Percentiles rank a stretch among this genome's conserved stretches.
Evolutionary conservation across 2,329 filamentous ascomycete genomes (phyloP).

Genomic region (Colletotrichum sp.): DNA sequence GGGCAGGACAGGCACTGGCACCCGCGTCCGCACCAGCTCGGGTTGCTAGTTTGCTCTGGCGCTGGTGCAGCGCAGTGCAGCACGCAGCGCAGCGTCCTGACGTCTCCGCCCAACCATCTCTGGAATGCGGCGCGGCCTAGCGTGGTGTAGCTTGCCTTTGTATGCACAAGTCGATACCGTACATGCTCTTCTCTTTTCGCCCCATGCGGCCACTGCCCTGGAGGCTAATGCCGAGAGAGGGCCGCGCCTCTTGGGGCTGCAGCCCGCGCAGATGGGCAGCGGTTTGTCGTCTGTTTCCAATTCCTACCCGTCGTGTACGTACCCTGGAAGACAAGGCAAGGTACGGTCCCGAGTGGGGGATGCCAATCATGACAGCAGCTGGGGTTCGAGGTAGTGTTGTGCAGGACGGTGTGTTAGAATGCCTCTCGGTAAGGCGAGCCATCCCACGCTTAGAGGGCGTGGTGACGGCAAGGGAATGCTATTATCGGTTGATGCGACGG

Average conservation of each 20-base stretch:
- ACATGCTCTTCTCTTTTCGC: neutral
- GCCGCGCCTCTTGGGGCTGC: conserved; percentile 21
- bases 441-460: neutral
- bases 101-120: conserved; percentile 12
- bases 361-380: conserved; percentile 10
- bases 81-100: conserved; percentile 9
- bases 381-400: neutral
- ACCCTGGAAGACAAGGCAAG: conserved; percentile 13
- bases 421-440: neutral
- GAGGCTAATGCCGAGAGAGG: conserved; percentile 23
- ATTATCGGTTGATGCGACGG: neutral
- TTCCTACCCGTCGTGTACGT: conserved; percentile 20
- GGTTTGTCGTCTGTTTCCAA: conserved; percentile 22
- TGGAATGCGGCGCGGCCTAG: conserved; percentile 5
- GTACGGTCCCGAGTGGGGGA: conserved; percentile 19
- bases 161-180: conserved; percentile 15
- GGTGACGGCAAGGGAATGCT: neutral
- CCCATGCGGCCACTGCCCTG: conserved; percentile 15
- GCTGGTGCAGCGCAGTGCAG: neutral
- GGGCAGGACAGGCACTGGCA: neutral
- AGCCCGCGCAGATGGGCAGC: conserved; percentile 15
- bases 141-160: conserved; percentile 4
- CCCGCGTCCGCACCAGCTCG: neutral
- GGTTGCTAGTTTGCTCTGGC: neutral
- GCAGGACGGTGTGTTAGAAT: neutral